Percentiles rank a stretch among this genome's conserved stretches.
Evolutionary conservation across 768 basidiomycete species (phyloP).

Genomic region (Kondoa malvinella): DNA sequence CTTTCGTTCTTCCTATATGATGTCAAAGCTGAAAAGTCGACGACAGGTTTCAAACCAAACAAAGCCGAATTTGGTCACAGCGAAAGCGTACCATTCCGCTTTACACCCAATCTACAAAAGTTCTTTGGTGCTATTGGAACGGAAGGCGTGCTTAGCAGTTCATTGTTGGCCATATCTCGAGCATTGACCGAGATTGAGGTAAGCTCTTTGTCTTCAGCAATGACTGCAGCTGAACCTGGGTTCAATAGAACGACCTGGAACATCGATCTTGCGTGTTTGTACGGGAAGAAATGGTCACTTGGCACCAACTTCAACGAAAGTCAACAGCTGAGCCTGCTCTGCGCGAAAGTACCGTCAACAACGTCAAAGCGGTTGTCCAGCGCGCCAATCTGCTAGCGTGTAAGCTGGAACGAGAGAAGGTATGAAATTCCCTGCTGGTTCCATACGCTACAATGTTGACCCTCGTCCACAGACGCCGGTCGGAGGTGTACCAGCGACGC

Average conservation of each 20-base stretch:
- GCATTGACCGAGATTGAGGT: slow-evolving; percentile 85
- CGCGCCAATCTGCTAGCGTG: slow-evolving; percentile 70
- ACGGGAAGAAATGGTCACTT: slow-evolving; percentile 74
- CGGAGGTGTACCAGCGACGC: slow-evolving; percentile 36
- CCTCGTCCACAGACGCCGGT: slow-evolving; percentile 27
- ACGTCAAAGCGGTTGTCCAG: slow-evolving; percentile 55
- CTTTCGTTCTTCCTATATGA: not conserved
- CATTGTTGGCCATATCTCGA: slow-evolving; percentile 77
- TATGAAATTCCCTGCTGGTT: slow-evolving; percentile 25
- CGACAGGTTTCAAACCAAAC: slow-evolving; percentile 28
- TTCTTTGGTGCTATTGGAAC: slow-evolving; percentile 76
- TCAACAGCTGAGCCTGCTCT: slow-evolving; percentile 44
- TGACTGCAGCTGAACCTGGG: slow-evolving; percentile 8
- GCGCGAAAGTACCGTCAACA: slow-evolving; percentile 35
- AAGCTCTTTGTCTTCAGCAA: slow-evolving; percentile 22
- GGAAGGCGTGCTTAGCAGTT: slow-evolving; percentile 71
- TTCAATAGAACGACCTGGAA: slow-evolving; percentile 75
- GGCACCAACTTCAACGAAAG: slow-evolving; percentile 46
- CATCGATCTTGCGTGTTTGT: slow-evolving; percentile 79
- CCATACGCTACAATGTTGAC: slow-evolving; percentile 17
- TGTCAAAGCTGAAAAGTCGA: too few relatives aligned
- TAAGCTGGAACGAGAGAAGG: slow-evolving; percentile 69
- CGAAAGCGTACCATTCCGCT: slow-evolving; percentile 88
- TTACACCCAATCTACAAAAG: slow-evolving; percentile 88
- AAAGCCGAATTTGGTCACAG: slow-evolving; percentile 53